Conservation (phyloP, 768 basidiomycete species). For the Amyloporia xantha region DNA sequence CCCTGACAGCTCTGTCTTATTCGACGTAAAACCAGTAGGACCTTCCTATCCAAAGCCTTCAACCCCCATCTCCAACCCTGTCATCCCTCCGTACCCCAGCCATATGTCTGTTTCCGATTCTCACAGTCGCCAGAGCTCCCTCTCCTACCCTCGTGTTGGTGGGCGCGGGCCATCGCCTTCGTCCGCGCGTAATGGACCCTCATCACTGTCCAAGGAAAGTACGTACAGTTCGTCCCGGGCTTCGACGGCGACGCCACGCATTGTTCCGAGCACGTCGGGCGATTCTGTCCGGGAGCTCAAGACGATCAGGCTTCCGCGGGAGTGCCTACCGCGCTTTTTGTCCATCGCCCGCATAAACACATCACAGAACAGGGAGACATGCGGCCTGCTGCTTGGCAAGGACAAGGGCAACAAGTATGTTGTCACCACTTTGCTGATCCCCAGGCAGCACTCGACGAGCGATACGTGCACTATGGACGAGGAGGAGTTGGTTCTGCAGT, state of each 20-base stretch:
- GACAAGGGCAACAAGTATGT: conserved; percentile 46
- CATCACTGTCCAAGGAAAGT: conserved; percentile 25
- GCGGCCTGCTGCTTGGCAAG: conserved; percentile 78
- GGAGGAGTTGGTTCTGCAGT: conserved; percentile 80
- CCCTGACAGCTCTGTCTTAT: conserved; percentile 37
- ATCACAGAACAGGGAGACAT: conserved; percentile 73
- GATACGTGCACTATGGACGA: conserved; percentile 93
- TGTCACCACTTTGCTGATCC: not conserved
- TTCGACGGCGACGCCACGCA: conserved; percentile 16
- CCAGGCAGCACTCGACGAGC: conserved; percentile 48
- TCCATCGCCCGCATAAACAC: conserved; percentile 78
- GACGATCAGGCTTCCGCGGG: conserved; percentile 61
- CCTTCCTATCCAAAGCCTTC: conserved; percentile 28
- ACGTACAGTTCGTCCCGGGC: conserved; percentile 18
- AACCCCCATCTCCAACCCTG: conserved; percentile 14
- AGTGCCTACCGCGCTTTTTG: conserved; percentile 70
- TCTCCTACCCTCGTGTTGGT: conserved; percentile 13
- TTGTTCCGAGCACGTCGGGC: conserved; percentile 21
- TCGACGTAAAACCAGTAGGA: conserved; percentile 26
- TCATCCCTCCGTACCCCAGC: conserved; percentile 15
- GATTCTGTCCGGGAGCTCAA: conserved; percentile 44
- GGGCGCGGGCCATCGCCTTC: conserved; percentile 17
- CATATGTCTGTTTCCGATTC: conserved; percentile 13
- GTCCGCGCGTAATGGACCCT: conserved; percentile 19
- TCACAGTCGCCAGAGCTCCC: conserved; percentile 11